A percentile compares a stretch with the other conserved stretches of the same genome.
Conservation (phyloP, 139 green algal genomes). For the Micractinium sp. region DNA sequence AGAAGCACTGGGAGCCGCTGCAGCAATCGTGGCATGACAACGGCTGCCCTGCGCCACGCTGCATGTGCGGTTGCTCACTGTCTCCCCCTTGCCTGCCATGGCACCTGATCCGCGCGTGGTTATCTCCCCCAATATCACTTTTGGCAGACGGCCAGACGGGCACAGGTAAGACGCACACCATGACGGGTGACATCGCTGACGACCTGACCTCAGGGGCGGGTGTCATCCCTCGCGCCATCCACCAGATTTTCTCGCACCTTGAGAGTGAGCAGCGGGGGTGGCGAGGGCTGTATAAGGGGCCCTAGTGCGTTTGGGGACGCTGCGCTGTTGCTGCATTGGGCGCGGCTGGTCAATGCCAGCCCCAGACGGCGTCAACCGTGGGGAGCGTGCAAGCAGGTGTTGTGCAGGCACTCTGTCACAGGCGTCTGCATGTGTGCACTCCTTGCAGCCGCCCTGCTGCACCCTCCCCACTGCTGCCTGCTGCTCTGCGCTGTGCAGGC, state of each 20-base stretch:
- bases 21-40: no score
- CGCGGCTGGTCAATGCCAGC: not conserved
- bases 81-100: not conserved
- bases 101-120: not conserved
- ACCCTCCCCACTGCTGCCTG: not conserved
- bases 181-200: constrained; percentile 82
- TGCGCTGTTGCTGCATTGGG: no score
- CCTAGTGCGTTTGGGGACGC: not conserved
- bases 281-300: not conserved
- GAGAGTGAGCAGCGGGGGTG: constrained; percentile 58
- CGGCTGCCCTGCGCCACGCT: no score
- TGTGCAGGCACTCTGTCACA: no score
- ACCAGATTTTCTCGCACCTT: constrained; percentile 94
- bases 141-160: constrained; percentile 81
- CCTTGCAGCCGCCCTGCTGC: not conserved
- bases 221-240: constrained; percentile 95
- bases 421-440: not conserved
- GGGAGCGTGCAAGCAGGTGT: no score
- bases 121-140: not conserved
- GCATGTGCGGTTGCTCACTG: not conserved
- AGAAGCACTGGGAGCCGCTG: no score
- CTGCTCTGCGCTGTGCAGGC: not conserved
- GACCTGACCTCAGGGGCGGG: constrained; percentile 73
- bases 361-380: no score
- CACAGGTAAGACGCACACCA: constrained; percentile 98